A percentile compares a stretch with the other conserved stretches of the same genome.
Conservation (phyloP, 2,329 filamentous ascomycete species). For the Alternaria longipes region DNA sequence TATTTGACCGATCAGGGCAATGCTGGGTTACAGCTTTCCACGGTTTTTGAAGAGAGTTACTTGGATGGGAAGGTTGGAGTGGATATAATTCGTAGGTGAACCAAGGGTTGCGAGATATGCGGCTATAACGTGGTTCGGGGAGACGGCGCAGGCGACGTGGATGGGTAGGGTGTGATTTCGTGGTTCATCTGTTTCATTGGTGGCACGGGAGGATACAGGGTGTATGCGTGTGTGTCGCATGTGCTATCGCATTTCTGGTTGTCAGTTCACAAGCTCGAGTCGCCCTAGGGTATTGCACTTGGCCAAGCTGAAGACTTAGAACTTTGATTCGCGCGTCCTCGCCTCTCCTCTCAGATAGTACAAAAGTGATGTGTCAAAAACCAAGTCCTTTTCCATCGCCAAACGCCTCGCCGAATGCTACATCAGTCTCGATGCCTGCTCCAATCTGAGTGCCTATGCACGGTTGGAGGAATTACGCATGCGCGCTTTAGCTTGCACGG, state of each 20-base stretch:
- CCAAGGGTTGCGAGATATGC: not conserved
- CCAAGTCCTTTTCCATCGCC: conserved; percentile 30
- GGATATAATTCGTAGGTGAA: not conserved
- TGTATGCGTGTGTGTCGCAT: not conserved
- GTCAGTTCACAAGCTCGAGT: not conserved
- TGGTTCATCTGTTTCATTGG: not conserved
- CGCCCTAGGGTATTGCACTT: not conserved
- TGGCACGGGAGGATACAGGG: not conserved
- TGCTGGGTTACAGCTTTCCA: conserved; percentile 17
- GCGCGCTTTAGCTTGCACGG: not conserved
- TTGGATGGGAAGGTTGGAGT: conserved; percentile 18
- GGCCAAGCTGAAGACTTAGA: not conserved
- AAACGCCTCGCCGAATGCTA: conserved; percentile 44
- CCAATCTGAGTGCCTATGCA: not conserved
- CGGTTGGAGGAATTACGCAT: conserved; percentile 1
- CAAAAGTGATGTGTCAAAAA: conserved; percentile 17
- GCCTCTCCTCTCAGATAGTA: not conserved
- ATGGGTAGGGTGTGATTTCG: not conserved
- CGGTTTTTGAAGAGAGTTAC: conserved; percentile 8
- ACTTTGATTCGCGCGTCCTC: not conserved
- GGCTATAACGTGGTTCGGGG: not conserved
- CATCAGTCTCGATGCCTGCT: conserved; percentile 13
- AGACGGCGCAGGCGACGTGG: not conserved
- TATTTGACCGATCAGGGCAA: conserved; percentile 17
- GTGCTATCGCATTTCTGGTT: not conserved